Evolutionary conservation across 352 stramenopile genomes (phyloP), one percentile per base, ranked within the genome.

Genomic region (Phytophthora aleatoria): DNA sequence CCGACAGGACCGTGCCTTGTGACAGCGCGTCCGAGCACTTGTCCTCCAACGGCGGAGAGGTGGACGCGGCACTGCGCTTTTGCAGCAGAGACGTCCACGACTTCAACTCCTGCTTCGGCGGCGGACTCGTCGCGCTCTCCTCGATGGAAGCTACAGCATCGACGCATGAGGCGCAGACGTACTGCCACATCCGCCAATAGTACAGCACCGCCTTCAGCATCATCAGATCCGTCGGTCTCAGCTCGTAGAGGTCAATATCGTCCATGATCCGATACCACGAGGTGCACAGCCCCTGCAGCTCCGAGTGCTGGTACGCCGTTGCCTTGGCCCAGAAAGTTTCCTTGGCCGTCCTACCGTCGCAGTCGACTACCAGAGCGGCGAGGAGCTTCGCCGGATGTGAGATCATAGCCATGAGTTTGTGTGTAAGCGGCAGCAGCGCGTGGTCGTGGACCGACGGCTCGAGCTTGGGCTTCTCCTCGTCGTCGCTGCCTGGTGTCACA

Each of bases 101-200:
- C 33, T 16, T 67, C 9, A 41, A 27, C 51, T 51, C 50, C 12
- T 50, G 45, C 24, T 61, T 28, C 38, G 67, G 31, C 10, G 7
- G 50, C 8, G 15, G 31, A 30, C 67, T 54, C 2, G 38, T 69
- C 1, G 74, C 63, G 12, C 58, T 74, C 13, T 62, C 60, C 53
- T 83, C 68, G 8, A 87, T 64, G 15, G 45, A 45, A 30, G 69
- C 42, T 15, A 91, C 74, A 0, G 68, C 58, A 12, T 80, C 72
- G 36, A 90, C 66, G 35, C 74, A 83, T n/a, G 67, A 42, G 7
- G 50, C 47, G 51, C 64, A 76, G 7, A 89, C 61, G 43, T 76
- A 77, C 45, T 75, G 71, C 85, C 85, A 93, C 64, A 91, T 26
- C 2, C 65, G 66, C 62, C 77, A 76, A 61, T 89, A 84, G 54